phyloP scores from a whole-genome alignment of 495 filamentous ascomycete genomes.

The Podospora anserina region DNA sequence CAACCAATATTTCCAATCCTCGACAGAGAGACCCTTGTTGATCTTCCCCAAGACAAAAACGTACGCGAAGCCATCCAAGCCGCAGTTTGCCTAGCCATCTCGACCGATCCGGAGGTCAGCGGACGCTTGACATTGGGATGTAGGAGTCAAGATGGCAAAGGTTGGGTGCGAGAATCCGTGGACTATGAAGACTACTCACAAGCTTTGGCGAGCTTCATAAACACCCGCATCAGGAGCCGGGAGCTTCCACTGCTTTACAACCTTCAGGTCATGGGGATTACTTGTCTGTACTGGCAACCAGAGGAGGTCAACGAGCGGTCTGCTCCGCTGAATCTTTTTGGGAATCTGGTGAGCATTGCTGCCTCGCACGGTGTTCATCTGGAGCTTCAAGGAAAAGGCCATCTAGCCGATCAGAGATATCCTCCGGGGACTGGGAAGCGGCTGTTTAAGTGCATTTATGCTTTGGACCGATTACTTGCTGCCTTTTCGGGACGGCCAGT shows the following conservation, averaged over 20 bases:
- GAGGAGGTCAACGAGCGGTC: slow-evolving; percentile 15
- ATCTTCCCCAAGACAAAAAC: slow-evolving; percentile 10
- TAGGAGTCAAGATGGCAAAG: slow-evolving; percentile 29
- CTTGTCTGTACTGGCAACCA: slow-evolving; percentile 33
- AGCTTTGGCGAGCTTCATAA: slow-evolving; percentile 32
- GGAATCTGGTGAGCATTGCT: slow-evolving; percentile 49
- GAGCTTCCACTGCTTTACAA: slow-evolving; percentile 18
- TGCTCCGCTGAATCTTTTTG: slow-evolving; percentile 21
- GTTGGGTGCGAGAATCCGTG: slow-evolving; percentile 26
- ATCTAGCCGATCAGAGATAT: neutral
- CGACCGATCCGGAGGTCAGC: slow-evolving; percentile 39
- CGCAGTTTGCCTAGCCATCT: slow-evolving; percentile 50
- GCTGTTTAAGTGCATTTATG: slow-evolving; percentile 67
- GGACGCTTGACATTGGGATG: slow-evolving; percentile 30
- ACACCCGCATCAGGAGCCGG: slow-evolving; percentile 22
- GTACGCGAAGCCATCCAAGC: slow-evolving; percentile 34
- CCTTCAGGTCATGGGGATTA: slow-evolving; percentile 27
- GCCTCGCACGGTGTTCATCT: slow-evolving; percentile 65
- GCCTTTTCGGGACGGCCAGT: slow-evolving; percentile 63
- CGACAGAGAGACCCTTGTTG: slow-evolving; percentile 25
- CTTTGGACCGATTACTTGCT: slow-evolving; percentile 62
- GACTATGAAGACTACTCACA: slow-evolving; percentile 36
- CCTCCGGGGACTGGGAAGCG: slow-evolving; percentile 8
- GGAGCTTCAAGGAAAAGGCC: slow-evolving; percentile 6
- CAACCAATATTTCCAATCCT: slow-evolving; percentile 52